Conservation (phyloP, 768 basidiomycete genomes). For the Lentinus tigrinus region DNA sequence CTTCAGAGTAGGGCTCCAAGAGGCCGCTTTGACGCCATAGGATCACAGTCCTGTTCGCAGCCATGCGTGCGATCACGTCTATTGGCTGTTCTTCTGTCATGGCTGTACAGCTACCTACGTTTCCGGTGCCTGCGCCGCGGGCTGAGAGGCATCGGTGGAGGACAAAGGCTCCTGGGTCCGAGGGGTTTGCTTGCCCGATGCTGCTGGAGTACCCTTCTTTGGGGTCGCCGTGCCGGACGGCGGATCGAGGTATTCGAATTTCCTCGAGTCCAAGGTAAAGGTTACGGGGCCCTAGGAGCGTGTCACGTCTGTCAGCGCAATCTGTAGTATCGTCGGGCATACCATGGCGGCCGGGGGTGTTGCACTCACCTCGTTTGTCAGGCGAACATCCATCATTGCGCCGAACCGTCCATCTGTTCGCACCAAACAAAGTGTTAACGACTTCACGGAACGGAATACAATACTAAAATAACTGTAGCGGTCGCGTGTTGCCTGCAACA, state of each 20-base stretch:
- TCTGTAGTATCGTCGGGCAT: constrained; percentile 1
- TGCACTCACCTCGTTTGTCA: constrained; percentile 75
- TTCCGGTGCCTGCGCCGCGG: background rate
- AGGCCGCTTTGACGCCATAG: background rate
- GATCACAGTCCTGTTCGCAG: background rate
- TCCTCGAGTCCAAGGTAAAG: constrained; percentile 79
- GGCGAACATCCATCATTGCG: constrained; percentile 91
- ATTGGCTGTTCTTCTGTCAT: no score
- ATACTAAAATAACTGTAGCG: constrained; percentile 11
- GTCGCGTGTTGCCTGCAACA: constrained; percentile 12
- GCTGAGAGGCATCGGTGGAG: background rate
- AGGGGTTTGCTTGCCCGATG: constrained; percentile 1
- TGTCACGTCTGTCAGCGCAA: constrained; percentile 4
- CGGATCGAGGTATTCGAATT: constrained; percentile 60
- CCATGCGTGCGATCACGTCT: background rate
- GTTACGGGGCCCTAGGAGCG: constrained; percentile 73
- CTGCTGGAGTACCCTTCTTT: background rate
- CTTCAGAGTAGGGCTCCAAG: background rate
- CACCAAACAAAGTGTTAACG: constrained; percentile 1
- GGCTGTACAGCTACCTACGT: background rate
- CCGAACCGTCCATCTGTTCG: constrained; percentile 85
- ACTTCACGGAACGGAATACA: background rate
- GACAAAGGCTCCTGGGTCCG: background rate
- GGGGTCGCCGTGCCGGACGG: constrained; percentile 2
- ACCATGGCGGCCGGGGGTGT: no score